Conservation (phyloP, 768 basidiomycete species). For the Lenzites betulinus region DNA sequence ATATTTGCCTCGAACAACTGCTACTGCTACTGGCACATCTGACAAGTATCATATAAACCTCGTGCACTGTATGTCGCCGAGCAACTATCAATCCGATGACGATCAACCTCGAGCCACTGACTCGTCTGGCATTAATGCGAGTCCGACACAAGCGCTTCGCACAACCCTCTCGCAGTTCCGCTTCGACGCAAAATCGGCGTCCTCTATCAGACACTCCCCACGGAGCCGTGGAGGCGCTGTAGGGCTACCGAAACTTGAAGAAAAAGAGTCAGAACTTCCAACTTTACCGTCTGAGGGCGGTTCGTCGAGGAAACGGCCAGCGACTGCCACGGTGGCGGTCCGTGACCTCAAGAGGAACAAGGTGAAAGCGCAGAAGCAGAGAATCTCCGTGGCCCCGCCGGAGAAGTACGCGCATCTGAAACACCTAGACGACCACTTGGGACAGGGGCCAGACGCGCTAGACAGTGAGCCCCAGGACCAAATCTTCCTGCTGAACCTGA, state of each 20-base stretch:
- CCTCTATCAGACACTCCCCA: conserved; percentile 7
- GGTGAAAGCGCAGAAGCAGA: conserved; percentile 26
- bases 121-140: no score
- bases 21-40: no score
- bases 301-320: not conserved
- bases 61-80: no score
- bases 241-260: not conserved
- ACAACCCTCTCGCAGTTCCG: conserved; percentile 5
- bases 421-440: conserved; percentile 54
- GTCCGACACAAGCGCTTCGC: conserved; percentile 6
- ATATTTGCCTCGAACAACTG: no score
- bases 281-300: not conserved
- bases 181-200: conserved; percentile 1
- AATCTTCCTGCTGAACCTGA: not conserved
- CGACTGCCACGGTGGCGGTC: not conserved
- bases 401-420: conserved; percentile 55
- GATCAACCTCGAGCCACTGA: no score
- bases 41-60: no score
- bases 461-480: conserved; percentile 46
- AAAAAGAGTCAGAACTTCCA: conserved; percentile 1
- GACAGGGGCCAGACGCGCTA: conserved; percentile 38
- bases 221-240: not conserved
- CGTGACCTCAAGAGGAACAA: not conserved
- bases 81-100: not conserved
- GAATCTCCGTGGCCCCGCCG: conserved; percentile 49